Conservation (phyloP, 1,284 basidiomycete species). For the Boletellus sp. region DNA sequence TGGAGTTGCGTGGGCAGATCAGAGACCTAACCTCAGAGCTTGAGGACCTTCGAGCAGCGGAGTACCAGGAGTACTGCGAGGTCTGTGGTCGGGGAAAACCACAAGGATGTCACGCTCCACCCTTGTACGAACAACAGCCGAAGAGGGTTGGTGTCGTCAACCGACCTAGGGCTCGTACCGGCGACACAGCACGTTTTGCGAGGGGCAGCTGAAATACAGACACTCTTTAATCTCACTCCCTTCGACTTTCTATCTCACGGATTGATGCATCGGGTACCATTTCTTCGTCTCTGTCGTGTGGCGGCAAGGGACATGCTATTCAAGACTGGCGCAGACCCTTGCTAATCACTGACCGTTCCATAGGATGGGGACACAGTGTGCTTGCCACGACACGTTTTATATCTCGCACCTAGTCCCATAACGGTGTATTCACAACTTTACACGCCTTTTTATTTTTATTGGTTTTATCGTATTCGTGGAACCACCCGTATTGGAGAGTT, state of each 20-base stretch:
- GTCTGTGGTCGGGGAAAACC: slow-evolving; percentile 54
- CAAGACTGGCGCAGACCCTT: no score
- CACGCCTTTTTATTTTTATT: slow-evolving; percentile 24
- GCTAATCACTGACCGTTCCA: no score
- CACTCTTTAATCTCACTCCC: slow-evolving; percentile 8
- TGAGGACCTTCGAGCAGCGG: slow-evolving; percentile 47
- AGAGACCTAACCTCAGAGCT: slow-evolving; percentile 66
- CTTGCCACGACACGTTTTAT: slow-evolving; percentile 12
- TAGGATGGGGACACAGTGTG: slow-evolving; percentile 8
- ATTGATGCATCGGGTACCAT: slow-evolving; percentile 12
- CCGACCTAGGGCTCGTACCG: slow-evolving; percentile 64
- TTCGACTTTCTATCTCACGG: slow-evolving; percentile 14
- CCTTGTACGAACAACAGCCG: slow-evolving; percentile 15
- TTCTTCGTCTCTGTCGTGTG: slow-evolving; percentile 15
- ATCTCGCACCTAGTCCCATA: slow-evolving; percentile 12
- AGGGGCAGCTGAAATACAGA: slow-evolving; percentile 39
- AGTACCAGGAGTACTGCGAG: slow-evolving; percentile 48
- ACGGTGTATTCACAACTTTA: slow-evolving; percentile 8
- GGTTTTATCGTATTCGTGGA: slow-evolving; percentile 17
- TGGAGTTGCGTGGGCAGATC: slow-evolving; percentile 73
- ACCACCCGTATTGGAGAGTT: slow-evolving; percentile 8
- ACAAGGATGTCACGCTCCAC: slow-evolving; percentile 10
- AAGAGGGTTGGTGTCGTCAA: slow-evolving; percentile 52
- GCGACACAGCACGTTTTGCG: slow-evolving; percentile 58
- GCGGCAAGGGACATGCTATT: neutral